Evolutionary conservation across 148 eudicot species (phyloP).

Genomic region (Cornus controversa): DNA sequence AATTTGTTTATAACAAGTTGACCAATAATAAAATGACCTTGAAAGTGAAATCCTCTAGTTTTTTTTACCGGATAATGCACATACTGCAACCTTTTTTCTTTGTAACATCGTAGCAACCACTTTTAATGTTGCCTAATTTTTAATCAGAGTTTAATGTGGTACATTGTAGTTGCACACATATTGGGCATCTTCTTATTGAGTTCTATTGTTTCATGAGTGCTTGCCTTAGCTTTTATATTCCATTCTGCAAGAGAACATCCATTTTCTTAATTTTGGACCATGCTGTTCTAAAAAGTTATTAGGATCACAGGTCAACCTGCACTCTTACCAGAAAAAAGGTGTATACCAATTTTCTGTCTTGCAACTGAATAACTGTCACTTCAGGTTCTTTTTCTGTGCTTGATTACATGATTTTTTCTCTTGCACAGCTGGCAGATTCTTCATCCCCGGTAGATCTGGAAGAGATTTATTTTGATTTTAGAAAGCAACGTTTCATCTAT

Average conservation of each 20-base stretch:
- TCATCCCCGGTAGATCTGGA: constrained; percentile 39
- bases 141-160: too few species aligned
- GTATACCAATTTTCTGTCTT: background rate
- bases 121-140: too few species aligned
- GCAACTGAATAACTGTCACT: background rate
- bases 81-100: too few species aligned
- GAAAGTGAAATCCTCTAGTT: too few species aligned
- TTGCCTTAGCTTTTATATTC: background rate
- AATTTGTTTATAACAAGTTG: too few species aligned
- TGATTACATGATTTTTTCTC: constrained; percentile 3
- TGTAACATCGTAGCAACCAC: too few species aligned
- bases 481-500: constrained; percentile 86
- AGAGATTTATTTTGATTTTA: constrained; percentile 86
- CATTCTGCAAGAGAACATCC: background rate
- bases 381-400: background rate
- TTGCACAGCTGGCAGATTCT: constrained; percentile 54
- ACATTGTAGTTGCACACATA: too few species aligned
- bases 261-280: background rate
- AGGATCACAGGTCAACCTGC: background rate
- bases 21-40: too few species aligned
- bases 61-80: too few species aligned
- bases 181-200: background rate
- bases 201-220: background rate
- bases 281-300: background rate
- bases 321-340: background rate